phyloP scores from a whole-genome alignment of 2,329 filamentous ascomycete species.

The Endoconidiophora laricicola region DNA sequence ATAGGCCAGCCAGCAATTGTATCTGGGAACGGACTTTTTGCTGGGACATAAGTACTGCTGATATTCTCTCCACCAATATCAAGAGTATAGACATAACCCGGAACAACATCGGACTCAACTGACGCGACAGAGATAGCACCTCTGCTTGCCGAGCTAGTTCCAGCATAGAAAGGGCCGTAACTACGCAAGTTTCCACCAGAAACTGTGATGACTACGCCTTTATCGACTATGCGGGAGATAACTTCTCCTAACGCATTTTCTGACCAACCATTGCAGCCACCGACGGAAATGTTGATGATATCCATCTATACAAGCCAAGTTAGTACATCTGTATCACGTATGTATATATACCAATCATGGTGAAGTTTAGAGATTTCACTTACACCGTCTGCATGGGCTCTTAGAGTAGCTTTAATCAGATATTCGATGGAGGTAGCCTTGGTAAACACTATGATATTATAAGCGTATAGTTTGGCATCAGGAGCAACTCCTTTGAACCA shows the following conservation, averaged over 20 bases:
- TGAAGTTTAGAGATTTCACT: conserved; percentile 11
- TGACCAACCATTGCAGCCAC: conserved; percentile 22
- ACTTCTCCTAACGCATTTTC: conserved; percentile 27
- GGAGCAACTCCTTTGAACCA: conserved; percentile 16
- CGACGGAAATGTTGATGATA: conserved; percentile 25
- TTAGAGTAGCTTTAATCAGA: conserved; percentile 20
- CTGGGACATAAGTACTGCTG: background rate
- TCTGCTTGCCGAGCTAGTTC: conserved; percentile 24
- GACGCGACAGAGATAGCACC: conserved; percentile 28
- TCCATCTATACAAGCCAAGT: background rate
- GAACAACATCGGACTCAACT: background rate
- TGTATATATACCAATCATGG: too few species aligned
- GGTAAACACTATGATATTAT: conserved; percentile 10
- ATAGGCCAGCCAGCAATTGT: conserved; percentile 22
- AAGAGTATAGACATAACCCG: background rate
- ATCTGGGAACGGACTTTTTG: conserved; percentile 29
- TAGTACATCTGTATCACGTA: conserved; percentile 14
- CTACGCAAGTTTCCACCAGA: conserved; percentile 34
- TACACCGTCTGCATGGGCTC: conserved; percentile 21
- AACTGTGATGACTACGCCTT: conserved; percentile 33
- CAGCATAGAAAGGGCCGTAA: conserved; percentile 29
- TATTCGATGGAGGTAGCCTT: conserved; percentile 16
- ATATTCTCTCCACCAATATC: conserved; percentile 16
- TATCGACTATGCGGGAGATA: conserved; percentile 25
- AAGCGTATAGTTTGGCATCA: conserved; percentile 14